Conservation (phyloP, 306 rosid species). For the Alnus rubra region DNA sequence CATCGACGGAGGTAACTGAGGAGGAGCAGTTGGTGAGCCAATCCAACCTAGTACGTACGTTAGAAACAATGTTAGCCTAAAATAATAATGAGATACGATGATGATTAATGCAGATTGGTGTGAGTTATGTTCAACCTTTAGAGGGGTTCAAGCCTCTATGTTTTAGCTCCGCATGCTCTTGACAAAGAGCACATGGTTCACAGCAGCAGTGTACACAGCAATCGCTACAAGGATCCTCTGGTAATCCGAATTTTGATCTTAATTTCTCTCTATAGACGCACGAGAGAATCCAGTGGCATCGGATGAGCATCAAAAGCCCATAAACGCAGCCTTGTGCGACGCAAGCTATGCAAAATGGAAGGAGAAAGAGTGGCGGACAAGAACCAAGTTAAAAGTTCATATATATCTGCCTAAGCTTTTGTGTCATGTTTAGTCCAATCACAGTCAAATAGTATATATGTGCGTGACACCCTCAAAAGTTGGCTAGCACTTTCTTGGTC, state of each 20-base stretch:
- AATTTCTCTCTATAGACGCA: slow-evolving; percentile 43
- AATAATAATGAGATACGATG: neutral
- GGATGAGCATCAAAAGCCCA: slow-evolving; percentile 33
- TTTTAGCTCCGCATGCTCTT: slow-evolving; percentile 46
- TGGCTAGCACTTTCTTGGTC: too few relatives aligned
- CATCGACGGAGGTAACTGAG: slow-evolving; percentile 19
- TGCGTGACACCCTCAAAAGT: too few relatives aligned
- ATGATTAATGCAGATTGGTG: neutral
- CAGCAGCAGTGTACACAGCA: slow-evolving; percentile 43
- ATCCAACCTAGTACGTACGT: slow-evolving; percentile 32
- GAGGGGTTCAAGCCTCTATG: slow-evolving; percentile 44
- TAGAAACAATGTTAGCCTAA: neutral
- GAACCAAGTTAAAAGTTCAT: neutral
- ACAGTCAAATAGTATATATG: too few relatives aligned
- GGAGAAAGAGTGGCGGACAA: neutral
- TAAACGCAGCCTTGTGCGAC: slow-evolving; percentile 37
- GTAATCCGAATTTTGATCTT: slow-evolving; percentile 33
- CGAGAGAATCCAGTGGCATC: slow-evolving; percentile 40
- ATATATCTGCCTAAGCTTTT: too few relatives aligned
- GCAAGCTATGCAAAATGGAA: slow-evolving; percentile 31
- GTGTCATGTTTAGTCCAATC: too few relatives aligned
- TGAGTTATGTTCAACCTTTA: slow-evolving; percentile 16
- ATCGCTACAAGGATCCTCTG: slow-evolving; percentile 44
- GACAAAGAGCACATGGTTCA: slow-evolving; percentile 39
- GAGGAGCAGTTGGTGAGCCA: slow-evolving; percentile 35